These are phyloP conservation scores for Vaccinium corymbosum DNA, from an alignment of 148 eudicot species.

Conservation along the genomic window DNA sequence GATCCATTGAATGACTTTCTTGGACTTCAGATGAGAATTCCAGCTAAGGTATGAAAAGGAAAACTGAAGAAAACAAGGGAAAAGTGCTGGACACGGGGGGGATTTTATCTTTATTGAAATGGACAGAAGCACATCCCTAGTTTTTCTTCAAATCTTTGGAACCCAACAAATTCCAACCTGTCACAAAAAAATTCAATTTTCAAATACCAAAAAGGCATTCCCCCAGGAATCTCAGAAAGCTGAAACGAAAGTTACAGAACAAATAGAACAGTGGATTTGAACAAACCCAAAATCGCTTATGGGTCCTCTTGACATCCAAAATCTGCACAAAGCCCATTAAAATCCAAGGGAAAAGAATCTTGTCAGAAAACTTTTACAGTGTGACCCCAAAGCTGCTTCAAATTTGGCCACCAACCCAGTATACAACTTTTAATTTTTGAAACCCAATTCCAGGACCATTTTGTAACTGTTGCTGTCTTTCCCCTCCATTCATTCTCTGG, in stretches of 20 bases:
- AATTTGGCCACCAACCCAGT: background rate
- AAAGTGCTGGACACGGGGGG: background rate
- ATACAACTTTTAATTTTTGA: background rate
- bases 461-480: background rate
- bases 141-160: background rate
- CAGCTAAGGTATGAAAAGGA: slow-evolving; percentile 14
- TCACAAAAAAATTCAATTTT: slow-evolving; percentile 9
- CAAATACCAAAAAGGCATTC: slow-evolving; percentile 15
- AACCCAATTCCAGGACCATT: background rate
- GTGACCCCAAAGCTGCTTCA: background rate
- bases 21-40: slow-evolving; percentile 12
- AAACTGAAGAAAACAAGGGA: background rate
- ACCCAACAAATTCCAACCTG: slow-evolving; percentile 21
- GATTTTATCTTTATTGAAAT: slow-evolving; percentile 12
- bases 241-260: slow-evolving; percentile 8
- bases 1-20: background rate
- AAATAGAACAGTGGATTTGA: background rate
- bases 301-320: background rate
- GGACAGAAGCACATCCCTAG: slow-evolving; percentile 11
- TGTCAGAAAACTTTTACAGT: background rate
- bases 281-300: slow-evolving; percentile 8
- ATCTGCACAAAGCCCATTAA: background rate
- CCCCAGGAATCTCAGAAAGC: slow-evolving; percentile 1
- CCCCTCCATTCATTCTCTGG: background rate
- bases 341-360: slow-evolving; percentile 2